Evolutionary conservation across 768 basidiomycete species (phyloP).

Genomic region (Leccinum rimulosum): DNA sequence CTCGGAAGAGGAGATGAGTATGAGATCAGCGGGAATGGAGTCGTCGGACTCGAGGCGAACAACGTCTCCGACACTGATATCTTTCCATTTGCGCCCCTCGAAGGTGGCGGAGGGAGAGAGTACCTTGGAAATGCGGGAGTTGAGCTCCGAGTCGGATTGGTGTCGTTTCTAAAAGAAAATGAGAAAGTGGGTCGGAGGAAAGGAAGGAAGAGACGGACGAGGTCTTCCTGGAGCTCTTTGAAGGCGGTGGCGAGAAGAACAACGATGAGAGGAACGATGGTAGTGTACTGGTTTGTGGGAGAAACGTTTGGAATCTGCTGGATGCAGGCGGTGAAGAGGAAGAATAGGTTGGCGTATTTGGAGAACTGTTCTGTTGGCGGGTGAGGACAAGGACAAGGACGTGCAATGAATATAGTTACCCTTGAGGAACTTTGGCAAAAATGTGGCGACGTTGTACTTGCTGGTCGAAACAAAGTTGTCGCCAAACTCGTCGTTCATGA

Average conservation of each 20-base stretch:
- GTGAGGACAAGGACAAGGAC: conserved; percentile 5
- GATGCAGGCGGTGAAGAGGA: conserved; percentile 95
- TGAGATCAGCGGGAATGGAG: conserved; percentile 93
- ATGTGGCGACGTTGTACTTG: conserved; percentile 88
- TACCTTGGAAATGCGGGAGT: conserved; percentile 77
- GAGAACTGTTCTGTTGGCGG: conserved; percentile 83
- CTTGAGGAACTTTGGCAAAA: conserved; percentile 88
- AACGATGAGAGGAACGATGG: conserved; percentile 84
- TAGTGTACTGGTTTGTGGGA: conserved; percentile 93
- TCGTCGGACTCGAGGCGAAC: conserved; percentile 89
- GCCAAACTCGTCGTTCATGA: conserved; percentile 62
- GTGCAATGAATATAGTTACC: conserved; percentile 51
- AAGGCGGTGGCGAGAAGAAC: conserved; percentile 92
- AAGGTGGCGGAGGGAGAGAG: conserved; percentile 66
- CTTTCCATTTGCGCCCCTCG: conserved; percentile 78
- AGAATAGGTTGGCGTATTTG: conserved; percentile 98
- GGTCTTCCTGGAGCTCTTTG: conserved; percentile 94
- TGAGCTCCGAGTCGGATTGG: conserved; percentile 90
- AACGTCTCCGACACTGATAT: conserved; percentile 88
- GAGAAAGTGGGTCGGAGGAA: not conserved
- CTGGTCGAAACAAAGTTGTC: conserved; percentile 90
- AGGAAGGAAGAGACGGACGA: conserved; percentile 37
- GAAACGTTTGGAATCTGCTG: conserved; percentile 98
- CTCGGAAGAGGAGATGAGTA: conserved; percentile 86
- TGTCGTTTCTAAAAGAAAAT: conserved; percentile 78